Conservation (phyloP, 495 filamentous ascomycete genomes). For the Bathelium albidoporum region DNA sequence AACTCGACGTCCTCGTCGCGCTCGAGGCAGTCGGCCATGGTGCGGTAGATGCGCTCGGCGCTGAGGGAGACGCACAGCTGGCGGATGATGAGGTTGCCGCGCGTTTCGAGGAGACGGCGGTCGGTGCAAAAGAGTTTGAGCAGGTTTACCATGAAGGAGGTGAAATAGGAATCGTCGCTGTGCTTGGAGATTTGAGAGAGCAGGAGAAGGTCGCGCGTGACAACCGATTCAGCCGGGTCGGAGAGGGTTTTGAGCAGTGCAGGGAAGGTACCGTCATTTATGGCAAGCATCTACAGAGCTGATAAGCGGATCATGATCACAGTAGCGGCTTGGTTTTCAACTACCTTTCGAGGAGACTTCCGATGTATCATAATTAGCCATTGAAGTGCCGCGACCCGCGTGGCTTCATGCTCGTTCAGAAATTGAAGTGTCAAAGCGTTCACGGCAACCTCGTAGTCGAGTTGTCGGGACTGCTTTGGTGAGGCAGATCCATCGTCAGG, state of each 20-base stretch:
- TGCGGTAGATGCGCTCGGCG: conserved; percentile 91
- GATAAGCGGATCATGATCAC: not conserved
- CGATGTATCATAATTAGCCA: conserved; percentile 97
- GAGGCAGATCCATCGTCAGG: conserved; percentile 19
- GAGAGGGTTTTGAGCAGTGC: conserved; percentile 93
- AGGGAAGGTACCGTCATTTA: conserved; percentile 95
- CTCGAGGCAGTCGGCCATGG: conserved; percentile 90
- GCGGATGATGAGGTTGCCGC: conserved; percentile 92
- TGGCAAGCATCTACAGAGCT: conserved; percentile 49
- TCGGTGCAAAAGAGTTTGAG: conserved; percentile 94
- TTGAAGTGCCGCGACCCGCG: conserved; percentile 80
- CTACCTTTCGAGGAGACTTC: conserved; percentile 86
- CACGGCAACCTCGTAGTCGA: conserved; percentile 97
- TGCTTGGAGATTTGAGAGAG: conserved; percentile 93
- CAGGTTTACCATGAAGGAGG: conserved; percentile 95
- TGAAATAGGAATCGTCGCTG: conserved; percentile 94
- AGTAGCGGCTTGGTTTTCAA: no score
- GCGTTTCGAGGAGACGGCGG: conserved; percentile 75
- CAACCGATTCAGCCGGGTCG: conserved; percentile 89
- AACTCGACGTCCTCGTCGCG: conserved; percentile 98
- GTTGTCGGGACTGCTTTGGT: conserved; percentile 49
- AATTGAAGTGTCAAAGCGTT: conserved; percentile 90
- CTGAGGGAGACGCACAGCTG: conserved; percentile 89
- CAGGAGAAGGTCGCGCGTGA: conserved; percentile 88
- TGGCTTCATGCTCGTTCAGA: conserved; percentile 92